phyloP scores from a whole-genome alignment of 371 early-diverging fungal species.

The Apophysomyces variabilis region DNA sequence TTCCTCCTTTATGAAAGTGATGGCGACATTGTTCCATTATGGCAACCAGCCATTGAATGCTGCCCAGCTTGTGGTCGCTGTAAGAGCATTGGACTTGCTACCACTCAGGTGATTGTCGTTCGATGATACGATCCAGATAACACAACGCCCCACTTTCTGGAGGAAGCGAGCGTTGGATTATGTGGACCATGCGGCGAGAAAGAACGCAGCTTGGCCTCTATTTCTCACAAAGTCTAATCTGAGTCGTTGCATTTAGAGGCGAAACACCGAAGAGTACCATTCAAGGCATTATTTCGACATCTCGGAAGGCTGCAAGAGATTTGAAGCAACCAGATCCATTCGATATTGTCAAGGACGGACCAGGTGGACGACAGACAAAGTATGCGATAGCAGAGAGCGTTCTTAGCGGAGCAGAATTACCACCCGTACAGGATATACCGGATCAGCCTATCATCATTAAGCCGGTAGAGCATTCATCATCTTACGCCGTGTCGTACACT shows the following conservation, averaged over 20 bases:
- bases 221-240: conserved; percentile 6
- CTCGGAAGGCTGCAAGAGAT: conserved; percentile 50
- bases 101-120: conserved; percentile 44
- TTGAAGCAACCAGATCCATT: conserved; percentile 54
- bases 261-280: conserved; percentile 60
- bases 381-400: conserved; percentile 51
- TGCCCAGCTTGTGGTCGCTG: conserved; percentile 49
- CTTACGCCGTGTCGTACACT: neutral
- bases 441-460: conserved; percentile 52
- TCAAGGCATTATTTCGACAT: conserved; percentile 59
- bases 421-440: conserved; percentile 42
- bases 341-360: conserved; percentile 44
- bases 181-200: conserved; percentile 9
- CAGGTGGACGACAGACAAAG: conserved; percentile 44
- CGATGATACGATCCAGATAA: conserved; percentile 5
- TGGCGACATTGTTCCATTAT: conserved; percentile 55
- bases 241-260: conserved; percentile 35
- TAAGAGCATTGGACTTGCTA: conserved; percentile 46
- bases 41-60: conserved; percentile 56
- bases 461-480: conserved; percentile 36
- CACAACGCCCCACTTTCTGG: conserved; percentile 8
- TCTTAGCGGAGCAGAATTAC: conserved; percentile 37
- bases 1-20: conserved; percentile 57
- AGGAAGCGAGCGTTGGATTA: conserved; percentile 3
- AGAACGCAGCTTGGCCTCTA: conserved; percentile 6